A percentile compares a stretch with the other conserved stretches of the same genome.
These are phyloP conservation scores for Agaricus bisporus DNA, from an alignment of 768 basidiomycete species.

Conservation along the genomic window DNA sequence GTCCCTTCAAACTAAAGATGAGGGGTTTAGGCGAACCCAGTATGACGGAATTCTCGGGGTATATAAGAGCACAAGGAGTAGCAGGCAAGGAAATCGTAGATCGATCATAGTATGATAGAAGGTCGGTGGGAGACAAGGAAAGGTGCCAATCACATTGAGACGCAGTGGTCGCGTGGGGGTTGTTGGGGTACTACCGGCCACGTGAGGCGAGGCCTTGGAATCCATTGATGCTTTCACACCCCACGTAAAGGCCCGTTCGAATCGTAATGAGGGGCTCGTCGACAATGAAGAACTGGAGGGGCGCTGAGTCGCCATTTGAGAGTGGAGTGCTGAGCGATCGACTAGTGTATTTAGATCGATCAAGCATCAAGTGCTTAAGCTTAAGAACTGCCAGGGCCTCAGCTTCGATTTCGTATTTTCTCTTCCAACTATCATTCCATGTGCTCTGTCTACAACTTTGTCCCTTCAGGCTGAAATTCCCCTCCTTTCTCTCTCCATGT, in stretches of 20 bases:
- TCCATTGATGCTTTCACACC: too few relatives aligned
- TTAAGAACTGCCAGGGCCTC: conserved; percentile 4
- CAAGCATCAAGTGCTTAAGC: background rate
- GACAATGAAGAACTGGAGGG: background rate
- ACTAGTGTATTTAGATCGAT: background rate
- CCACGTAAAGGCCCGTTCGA: too few relatives aligned
- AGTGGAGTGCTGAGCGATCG: background rate
- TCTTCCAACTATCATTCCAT: background rate
- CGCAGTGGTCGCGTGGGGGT: conserved; percentile 1
- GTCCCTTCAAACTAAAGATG: background rate
- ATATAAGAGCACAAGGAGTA: too few relatives aligned
- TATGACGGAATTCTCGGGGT: too few relatives aligned
- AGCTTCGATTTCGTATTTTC: background rate
- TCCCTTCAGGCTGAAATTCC: background rate
- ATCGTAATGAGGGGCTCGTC: background rate
- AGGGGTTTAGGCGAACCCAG: too few relatives aligned
- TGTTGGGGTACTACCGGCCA: conserved; percentile 1
- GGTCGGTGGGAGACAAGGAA: background rate
- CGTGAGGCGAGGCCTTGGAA: background rate
- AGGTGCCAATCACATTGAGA: conserved; percentile 5
- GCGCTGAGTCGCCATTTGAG: background rate
- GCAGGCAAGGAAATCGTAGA: too few relatives aligned
- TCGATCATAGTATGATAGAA: too few relatives aligned
- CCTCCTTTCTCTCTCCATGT: background rate
- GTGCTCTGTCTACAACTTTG: background rate